A percentile compares a stretch with the other conserved stretches of the same genome.
Conservation (phyloP, 176 grass and related monocot species). For the sorghum (Sorghum bicolor) region DNA sequence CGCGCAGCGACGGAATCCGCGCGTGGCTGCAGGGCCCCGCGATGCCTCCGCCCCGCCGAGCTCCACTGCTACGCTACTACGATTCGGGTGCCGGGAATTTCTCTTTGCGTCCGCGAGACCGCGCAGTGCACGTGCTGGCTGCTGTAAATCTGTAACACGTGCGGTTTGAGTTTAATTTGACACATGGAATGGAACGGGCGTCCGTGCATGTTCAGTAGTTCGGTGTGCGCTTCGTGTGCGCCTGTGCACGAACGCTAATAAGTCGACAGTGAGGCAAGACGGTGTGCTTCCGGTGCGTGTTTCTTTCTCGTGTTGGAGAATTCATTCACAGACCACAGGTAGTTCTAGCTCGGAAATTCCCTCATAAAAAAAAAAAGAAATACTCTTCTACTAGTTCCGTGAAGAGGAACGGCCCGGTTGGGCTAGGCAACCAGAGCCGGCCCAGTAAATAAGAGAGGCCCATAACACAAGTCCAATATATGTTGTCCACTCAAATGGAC, state of each 20-base stretch:
- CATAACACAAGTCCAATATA: neutral
- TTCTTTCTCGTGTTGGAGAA: neutral
- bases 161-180: too few species aligned
- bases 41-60: neutral
- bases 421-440: neutral
- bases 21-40: constrained; percentile 1
- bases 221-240: too few species aligned
- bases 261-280: neutral
- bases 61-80: too few species aligned
- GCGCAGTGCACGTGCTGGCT: too few species aligned
- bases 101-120: too few species aligned
- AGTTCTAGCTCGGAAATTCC: too few species aligned
- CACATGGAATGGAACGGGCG: too few species aligned
- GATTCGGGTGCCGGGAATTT: neutral
- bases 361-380: too few species aligned
- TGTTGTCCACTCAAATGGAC: neutral
- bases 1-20: neutral
- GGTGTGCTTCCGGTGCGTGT: neutral
- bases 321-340: neutral
- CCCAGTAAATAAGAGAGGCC: neutral
- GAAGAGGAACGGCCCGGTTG: neutral
- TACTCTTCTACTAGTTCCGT: neutral
- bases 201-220: too few species aligned
- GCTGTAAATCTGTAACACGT: neutral
- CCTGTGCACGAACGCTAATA: neutral